A percentile compares a stretch with the other conserved stretches of the same genome.
Conservation (phyloP, 2,329 filamentous ascomycete genomes). For the Coleophoma crateriformis region DNA sequence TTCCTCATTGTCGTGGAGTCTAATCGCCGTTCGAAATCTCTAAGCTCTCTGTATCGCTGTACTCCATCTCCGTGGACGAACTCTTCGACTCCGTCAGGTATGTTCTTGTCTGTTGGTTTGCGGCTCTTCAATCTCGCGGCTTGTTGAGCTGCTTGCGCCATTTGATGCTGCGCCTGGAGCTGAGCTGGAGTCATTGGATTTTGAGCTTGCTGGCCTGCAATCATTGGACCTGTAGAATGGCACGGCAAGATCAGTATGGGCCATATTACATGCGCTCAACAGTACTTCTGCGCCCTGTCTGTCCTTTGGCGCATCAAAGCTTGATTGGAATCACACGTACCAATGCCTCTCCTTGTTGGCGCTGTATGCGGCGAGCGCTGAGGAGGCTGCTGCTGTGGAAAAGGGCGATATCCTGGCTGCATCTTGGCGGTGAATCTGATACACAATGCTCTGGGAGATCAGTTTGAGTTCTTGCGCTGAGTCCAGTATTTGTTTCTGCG, state of each 20-base stretch:
- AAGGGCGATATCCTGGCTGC: constrained; percentile 24
- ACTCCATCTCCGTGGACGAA: constrained; percentile 77
- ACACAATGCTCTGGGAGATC: neutral
- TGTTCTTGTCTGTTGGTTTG: constrained; percentile 91
- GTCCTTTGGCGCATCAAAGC: constrained; percentile 10
- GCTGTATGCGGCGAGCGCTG: constrained; percentile 23
- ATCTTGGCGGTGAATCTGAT: constrained; percentile 11
- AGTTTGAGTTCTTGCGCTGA: neutral
- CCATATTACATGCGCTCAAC: constrained; percentile 2
- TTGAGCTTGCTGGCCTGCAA: constrained; percentile 22
- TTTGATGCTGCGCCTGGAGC: constrained; percentile 44
- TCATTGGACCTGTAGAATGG: constrained; percentile 21
- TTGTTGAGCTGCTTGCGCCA: constrained; percentile 46
- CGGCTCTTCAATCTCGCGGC: constrained; percentile 70
- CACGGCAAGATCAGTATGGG: neutral
- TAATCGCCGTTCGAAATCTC: constrained; percentile 80
- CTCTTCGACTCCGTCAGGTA: constrained; percentile 85
- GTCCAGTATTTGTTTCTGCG: neutral
- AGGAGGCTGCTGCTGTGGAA: constrained; percentile 12
- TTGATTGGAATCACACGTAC: constrained; percentile 19
- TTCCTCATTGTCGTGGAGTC: constrained; percentile 95
- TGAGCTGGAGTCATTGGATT: constrained; percentile 47
- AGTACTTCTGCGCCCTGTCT: constrained; percentile 2
- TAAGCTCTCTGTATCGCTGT: constrained; percentile 74
- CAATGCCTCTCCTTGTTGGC: constrained; percentile 26